Evolutionary conservation across 495 filamentous ascomycete genomes (phyloP), one percentile per base, ranked within the genome.

Genomic region (Cryomyces minteri): DNA sequence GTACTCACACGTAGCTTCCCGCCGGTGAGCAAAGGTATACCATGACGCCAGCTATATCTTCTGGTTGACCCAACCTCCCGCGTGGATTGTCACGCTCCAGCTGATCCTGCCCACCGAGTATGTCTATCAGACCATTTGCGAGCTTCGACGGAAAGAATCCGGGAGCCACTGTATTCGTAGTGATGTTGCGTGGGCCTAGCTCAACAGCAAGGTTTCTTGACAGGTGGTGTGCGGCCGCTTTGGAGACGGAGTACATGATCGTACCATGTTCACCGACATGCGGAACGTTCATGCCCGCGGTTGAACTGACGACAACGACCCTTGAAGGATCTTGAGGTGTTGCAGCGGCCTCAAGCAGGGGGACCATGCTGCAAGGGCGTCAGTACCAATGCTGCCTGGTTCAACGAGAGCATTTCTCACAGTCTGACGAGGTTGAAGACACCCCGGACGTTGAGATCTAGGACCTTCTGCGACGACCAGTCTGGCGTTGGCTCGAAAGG

Each of bases 11-110:
- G 63, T 72, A 90, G 8, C 73, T 71, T 0, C 82, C 82, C 5
- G 80, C 84, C 44, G 69, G 65, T 48, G 78, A 81, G 31, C 71
- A 68, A 56, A 90, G 59, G 58, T 82, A 88, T 43, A 90, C 52
- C 58, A 80, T 85, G 32, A 80, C 68, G 5, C 84, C 84, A 4
- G 81, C 83, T 5, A 85, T 76, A 56, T 90, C 84, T 51, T 74
- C 59, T 0, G 80, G 74, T 28, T 62, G 69, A 6, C 84, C 84
- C 44, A 87, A 82, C 25, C 84, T 67, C 5, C 73, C 72, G 48
- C 85, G 56, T n/a, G 84, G 84, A 46, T 81, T 74, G 9, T 67
- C 70, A 0, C 51, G 59, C 58, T 73, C 69, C 53, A 90, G 82
- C 30, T 58, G 56, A 9, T 84, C 78, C 38, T 56, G 43, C 6